These are phyloP conservation scores for Macrophomina tecta DNA, from an alignment of 2,329 filamentous ascomycete species.

Conservation along the genomic window DNA sequence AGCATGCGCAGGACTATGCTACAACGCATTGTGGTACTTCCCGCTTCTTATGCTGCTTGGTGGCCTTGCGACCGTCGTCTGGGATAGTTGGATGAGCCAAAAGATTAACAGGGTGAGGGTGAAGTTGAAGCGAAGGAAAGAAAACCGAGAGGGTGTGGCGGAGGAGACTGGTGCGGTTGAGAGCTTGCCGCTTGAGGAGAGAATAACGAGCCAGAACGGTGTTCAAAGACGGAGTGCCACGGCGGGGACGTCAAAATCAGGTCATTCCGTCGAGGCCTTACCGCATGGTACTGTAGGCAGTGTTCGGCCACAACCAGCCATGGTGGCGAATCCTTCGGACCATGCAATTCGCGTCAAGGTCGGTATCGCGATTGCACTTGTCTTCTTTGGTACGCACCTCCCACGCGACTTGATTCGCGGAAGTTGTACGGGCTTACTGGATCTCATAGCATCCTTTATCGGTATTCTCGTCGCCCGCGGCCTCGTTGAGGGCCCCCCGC, in stretches of 20 bases:
- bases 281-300: neutral
- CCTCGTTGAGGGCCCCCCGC: neutral
- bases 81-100: conserved; percentile 61
- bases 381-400: neutral
- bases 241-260: no score
- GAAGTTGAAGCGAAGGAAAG: conserved; percentile 31
- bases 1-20: neutral
- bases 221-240: neutral
- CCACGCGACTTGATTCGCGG: neutral
- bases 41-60: conserved; percentile 40
- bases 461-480: neutral
- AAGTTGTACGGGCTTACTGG: neutral
- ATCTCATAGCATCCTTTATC: neutral
- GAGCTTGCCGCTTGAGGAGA: neutral
- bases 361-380: neutral
- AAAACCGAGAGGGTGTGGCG: neutral
- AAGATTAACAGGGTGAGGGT: conserved; percentile 42
- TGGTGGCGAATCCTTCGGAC: neutral
- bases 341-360: neutral
- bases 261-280: no score
- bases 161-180: neutral
- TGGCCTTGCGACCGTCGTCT: conserved; percentile 60
- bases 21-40: neutral
- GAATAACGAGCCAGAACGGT: neutral
- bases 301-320: no score